Percentiles rank a stretch among this genome's conserved stretches.
Conservation (phyloP, 352 stramenopile species). For the Thalassiosira livingstoniorum region DNA sequence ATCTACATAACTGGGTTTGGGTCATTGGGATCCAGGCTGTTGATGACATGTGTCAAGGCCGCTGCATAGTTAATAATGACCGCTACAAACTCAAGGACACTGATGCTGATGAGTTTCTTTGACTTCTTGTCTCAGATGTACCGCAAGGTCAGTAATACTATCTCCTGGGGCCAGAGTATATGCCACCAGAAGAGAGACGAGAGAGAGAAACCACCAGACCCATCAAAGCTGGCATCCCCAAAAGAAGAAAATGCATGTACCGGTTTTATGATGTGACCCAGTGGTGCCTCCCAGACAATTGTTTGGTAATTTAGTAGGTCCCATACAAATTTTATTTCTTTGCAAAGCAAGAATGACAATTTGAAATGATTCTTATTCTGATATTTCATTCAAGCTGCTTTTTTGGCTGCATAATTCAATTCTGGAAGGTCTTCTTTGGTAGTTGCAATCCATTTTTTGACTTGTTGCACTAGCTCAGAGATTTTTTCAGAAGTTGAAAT, state of each 20-base stretch:
- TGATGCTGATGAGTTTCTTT: conserved; percentile 46
- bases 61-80: conserved; percentile 39
- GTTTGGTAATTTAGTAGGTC: conserved; percentile 6
- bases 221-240: conserved; percentile 17
- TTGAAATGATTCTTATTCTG: not conserved
- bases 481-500: not conserved
- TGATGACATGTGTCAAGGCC: not conserved
- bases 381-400: not conserved
- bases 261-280: conserved; percentile 15
- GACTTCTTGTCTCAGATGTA: conserved; percentile 6
- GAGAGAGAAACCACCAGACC: conserved; percentile 5
- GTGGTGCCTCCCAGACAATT: conserved; percentile 8
- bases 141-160: not conserved
- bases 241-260: not conserved
- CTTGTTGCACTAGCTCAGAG: not conserved
- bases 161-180: not conserved
- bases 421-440: too few species aligned
- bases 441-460: too few species aligned
- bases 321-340: conserved; percentile 29
- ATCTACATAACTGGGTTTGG: not conserved
- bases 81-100: conserved; percentile 31
- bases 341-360: not conserved
- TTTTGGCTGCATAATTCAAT: not conserved
- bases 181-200: conserved; percentile 3
- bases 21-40: not conserved